Conservation (phyloP, 371 early-diverging fungal species). For the Saksenaea vasiformis region DNA sequence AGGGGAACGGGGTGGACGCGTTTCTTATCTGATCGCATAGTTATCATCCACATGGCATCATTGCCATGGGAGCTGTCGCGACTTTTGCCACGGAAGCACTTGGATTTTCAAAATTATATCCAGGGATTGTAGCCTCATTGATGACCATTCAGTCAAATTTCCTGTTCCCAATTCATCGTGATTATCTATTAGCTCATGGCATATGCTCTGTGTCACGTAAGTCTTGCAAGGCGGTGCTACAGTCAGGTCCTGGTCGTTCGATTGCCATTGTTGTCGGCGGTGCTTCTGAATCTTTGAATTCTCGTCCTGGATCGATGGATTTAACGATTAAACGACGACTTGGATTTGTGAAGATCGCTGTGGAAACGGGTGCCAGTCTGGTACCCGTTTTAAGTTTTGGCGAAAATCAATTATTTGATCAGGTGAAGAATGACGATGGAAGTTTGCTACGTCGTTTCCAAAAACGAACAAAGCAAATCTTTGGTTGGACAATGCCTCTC, state of each 20-base stretch:
- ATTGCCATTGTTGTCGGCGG: slow-evolving; percentile 76
- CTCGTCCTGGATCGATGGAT: slow-evolving; percentile 61
- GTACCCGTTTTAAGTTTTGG: slow-evolving; percentile 77
- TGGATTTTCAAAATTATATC: slow-evolving; percentile 57
- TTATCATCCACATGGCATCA: slow-evolving; percentile 81
- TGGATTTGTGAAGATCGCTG: slow-evolving; percentile 77
- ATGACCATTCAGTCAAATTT: slow-evolving; percentile 62
- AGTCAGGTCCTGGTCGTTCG: slow-evolving; percentile 70
- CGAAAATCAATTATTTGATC: slow-evolving; percentile 76
- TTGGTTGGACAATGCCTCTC: slow-evolving; percentile 68
- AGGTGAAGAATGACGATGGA: slow-evolving; percentile 49
- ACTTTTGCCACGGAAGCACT: slow-evolving; percentile 73
- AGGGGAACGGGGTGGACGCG: too few relatives aligned
- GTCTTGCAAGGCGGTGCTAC: slow-evolving; percentile 71
- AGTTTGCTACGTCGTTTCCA: slow-evolving; percentile 55
- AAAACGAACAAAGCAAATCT: slow-evolving; percentile 48
- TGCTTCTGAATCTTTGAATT: slow-evolving; percentile 67
- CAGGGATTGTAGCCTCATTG: slow-evolving; percentile 61
- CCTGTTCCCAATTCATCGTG: slow-evolving; percentile 70
- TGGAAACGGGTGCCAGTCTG: slow-evolving; percentile 65
- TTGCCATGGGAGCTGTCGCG: slow-evolving; percentile 73
- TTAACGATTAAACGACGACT: slow-evolving; percentile 68
- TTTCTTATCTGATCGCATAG: slow-evolving; percentile 5
- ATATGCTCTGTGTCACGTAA: slow-evolving; percentile 68
- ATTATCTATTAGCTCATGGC: slow-evolving; percentile 67